Conservation (phyloP, 306 rosid species). For the Parietaria judaica region DNA sequence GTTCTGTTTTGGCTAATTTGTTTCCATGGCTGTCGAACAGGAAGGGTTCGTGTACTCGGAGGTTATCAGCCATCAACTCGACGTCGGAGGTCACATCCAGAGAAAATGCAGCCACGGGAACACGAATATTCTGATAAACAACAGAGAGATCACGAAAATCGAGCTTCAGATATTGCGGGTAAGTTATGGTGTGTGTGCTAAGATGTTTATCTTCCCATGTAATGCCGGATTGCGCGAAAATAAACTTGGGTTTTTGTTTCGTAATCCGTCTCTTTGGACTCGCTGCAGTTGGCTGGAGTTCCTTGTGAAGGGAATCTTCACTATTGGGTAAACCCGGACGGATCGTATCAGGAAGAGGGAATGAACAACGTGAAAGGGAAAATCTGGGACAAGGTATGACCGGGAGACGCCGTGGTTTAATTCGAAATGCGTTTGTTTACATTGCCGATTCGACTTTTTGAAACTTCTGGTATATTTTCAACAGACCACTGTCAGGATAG, state of each 20-base stretch:
- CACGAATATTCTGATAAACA: constrained; percentile 47
- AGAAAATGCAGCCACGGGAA: constrained; percentile 57
- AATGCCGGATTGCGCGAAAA: neutral
- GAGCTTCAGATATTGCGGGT: constrained; percentile 62
- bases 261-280: constrained; percentile 5
- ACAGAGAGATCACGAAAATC: constrained; percentile 44
- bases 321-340: constrained; percentile 65
- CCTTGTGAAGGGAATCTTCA: constrained; percentile 58
- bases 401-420: neutral
- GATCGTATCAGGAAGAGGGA: constrained; percentile 76
- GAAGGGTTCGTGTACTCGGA: constrained; percentile 53
- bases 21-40: constrained; percentile 17
- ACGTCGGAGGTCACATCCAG: constrained; percentile 41
- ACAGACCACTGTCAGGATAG: constrained; percentile 44
- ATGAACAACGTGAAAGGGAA: constrained; percentile 43
- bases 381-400: constrained; percentile 63
- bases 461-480: neutral
- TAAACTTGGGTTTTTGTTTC: neutral
- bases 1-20: neutral
- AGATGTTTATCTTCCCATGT: too few relatives aligned
- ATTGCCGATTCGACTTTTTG: constrained; percentile 10
- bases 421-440: neutral
- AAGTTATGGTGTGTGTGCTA: neutral
- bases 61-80: constrained; percentile 47
- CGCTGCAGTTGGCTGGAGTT: constrained; percentile 54